Evolutionary conservation across 345 rosid genomes (phyloP).

Genomic region (Euphorbia tirucalli): DNA sequence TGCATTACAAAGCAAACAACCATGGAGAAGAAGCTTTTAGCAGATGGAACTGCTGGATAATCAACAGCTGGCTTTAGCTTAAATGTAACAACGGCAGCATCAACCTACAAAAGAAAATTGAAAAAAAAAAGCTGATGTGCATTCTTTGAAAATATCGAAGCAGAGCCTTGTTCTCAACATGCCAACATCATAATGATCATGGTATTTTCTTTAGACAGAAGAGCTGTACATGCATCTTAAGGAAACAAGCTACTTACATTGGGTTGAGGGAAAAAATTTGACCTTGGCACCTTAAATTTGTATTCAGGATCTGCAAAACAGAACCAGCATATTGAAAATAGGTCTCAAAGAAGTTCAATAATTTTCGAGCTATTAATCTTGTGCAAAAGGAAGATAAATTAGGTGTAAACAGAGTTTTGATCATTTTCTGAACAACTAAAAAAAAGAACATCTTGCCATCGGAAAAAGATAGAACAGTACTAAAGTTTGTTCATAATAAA

Average conservation of each 20-base stretch:
- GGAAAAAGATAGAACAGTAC: no score
- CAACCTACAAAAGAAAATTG: slow-evolving; percentile 55
- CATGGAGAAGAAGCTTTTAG: slow-evolving; percentile 85
- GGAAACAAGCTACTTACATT: slow-evolving; percentile 47
- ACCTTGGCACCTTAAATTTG: slow-evolving; percentile 73
- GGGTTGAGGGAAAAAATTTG: slow-evolving; percentile 86
- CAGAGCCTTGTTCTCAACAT: no score
- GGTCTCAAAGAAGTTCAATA: neutral
- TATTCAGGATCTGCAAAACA: slow-evolving; percentile 72
- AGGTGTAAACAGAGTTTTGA: neutral
- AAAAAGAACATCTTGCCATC: neutral
- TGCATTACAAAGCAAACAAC: slow-evolving; percentile 42
- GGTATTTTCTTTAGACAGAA: neutral
- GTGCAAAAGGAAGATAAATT: neutral
- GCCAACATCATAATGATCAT: neutral
- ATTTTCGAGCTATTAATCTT: no score
- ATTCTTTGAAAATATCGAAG: neutral
- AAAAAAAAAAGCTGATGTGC: neutral
- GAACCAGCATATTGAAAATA: slow-evolving; percentile 9
- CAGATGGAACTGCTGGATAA: slow-evolving; percentile 76
- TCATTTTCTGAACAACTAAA: neutral
- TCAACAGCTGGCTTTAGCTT: slow-evolving; percentile 68
- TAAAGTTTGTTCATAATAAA: neutral
- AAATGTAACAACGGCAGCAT: slow-evolving; percentile 87
- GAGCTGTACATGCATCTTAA: neutral